Evolutionary conservation across 306 rosid genomes (phyloP).

Genomic region (Spatholobus suberectus): DNA sequence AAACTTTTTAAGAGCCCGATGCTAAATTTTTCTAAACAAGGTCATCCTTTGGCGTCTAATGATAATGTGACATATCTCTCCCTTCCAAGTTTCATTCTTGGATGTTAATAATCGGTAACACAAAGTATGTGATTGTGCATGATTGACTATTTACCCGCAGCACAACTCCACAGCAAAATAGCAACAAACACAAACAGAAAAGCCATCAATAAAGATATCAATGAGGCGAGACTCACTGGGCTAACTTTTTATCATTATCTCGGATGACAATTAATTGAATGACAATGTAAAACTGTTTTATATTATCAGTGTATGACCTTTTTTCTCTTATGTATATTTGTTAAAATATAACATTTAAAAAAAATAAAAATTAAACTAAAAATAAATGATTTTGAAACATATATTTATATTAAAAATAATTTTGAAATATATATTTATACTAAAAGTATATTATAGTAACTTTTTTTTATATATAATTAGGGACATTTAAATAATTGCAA

Average conservation of each 20-base stretch:
- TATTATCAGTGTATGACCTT: no score
- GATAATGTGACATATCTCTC: neutral
- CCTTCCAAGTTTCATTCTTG: neutral
- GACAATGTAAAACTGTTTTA: no score
- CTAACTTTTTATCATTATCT: no score
- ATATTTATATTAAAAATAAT: no score
- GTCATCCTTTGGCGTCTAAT: neutral
- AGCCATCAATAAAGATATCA: neutral
- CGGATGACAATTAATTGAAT: no score
- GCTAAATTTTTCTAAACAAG: neutral
- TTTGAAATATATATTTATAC: no score
- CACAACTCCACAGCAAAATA: neutral
- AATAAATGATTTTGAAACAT: no score
- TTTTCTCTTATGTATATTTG: neutral
- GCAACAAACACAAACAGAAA: neutral
- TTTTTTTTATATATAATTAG: no score
- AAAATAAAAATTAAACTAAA: no score
- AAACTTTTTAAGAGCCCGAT: neutral
- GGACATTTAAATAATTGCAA: no score
- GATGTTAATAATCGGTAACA: neutral
- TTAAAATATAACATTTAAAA: neutral
- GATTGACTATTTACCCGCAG: neutral
- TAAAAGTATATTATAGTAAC: no score
- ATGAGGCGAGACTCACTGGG: no score
- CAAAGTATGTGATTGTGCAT: neutral